Evolutionary conservation across 2,329 filamentous ascomycete genomes (phyloP).

Genomic region (Erysiphe pulchra): DNA sequence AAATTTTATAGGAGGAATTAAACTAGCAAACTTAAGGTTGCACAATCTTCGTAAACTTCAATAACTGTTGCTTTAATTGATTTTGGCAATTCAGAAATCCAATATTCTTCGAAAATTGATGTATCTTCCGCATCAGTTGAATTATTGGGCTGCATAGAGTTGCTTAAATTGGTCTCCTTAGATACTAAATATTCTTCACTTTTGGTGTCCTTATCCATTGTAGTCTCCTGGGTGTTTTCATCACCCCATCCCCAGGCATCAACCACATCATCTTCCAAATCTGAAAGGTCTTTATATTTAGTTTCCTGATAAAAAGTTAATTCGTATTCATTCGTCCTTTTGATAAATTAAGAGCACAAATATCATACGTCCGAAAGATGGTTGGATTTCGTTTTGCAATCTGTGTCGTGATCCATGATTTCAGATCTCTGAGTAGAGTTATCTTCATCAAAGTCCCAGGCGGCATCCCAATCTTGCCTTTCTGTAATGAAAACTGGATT

Average conservation of each 20-base stretch:
- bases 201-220: not conserved
- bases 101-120: slow-evolving; percentile 63
- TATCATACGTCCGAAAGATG: no score
- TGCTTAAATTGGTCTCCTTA: not conserved
- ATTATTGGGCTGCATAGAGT: not conserved
- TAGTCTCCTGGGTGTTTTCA: slow-evolving; percentile 23
- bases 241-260: slow-evolving; percentile 64
- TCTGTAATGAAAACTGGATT: slow-evolving; percentile 26
- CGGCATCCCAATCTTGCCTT: slow-evolving; percentile 43
- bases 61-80: slow-evolving; percentile 43
- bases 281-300: slow-evolving; percentile 3
- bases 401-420: not conserved
- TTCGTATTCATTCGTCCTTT: no score
- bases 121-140: slow-evolving; percentile 24
- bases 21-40: slow-evolving; percentile 28
- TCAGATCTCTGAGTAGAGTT: not conserved
- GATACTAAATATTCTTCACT: not conserved
- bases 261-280: slow-evolving; percentile 14
- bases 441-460: slow-evolving; percentile 47
- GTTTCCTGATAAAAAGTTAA: not conserved
- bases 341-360: no score
- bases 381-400: not conserved
- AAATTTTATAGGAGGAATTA: not conserved
- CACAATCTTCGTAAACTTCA: slow-evolving; percentile 31
- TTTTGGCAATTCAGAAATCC: slow-evolving; percentile 67